Percentiles rank a stretch among this genome's conserved stretches.
Conservation (phyloP, 2,329 filamentous ascomycete species). For the Botrytis squamosa region DNA sequence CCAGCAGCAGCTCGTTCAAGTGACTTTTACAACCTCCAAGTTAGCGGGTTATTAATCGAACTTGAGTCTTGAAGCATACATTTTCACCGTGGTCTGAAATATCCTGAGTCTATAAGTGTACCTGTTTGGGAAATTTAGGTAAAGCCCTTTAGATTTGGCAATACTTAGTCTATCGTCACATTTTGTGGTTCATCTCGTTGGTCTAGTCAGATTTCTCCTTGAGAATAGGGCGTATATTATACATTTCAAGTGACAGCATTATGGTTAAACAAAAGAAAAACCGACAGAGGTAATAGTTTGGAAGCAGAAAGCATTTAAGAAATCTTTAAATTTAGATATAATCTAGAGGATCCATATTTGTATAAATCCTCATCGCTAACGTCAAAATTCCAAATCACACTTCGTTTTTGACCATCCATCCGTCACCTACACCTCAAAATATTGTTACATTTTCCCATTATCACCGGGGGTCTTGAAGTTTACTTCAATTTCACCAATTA, state of each 20-base stretch:
- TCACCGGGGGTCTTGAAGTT: background rate
- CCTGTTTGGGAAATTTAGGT: no score
- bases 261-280: background rate
- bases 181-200: no score
- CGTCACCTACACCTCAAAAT: background rate
- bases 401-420: background rate
- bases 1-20: no score
- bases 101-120: no score
- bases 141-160: no score
- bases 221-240: background rate
- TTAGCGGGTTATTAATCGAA: no score
- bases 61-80: no score
- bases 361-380: background rate
- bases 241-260: background rate
- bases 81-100: no score
- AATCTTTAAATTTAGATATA: background rate
- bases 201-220: background rate
- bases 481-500: conserved; percentile 42
- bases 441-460: background rate
- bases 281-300: background rate
- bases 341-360: conserved; percentile 7
- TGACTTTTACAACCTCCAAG: no score
- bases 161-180: no score
- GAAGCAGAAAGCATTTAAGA: background rate
- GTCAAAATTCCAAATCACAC: conserved; percentile 3